Conservation (phyloP, 1,284 basidiomycete species). For the Melampsora larici-populina region DNA sequence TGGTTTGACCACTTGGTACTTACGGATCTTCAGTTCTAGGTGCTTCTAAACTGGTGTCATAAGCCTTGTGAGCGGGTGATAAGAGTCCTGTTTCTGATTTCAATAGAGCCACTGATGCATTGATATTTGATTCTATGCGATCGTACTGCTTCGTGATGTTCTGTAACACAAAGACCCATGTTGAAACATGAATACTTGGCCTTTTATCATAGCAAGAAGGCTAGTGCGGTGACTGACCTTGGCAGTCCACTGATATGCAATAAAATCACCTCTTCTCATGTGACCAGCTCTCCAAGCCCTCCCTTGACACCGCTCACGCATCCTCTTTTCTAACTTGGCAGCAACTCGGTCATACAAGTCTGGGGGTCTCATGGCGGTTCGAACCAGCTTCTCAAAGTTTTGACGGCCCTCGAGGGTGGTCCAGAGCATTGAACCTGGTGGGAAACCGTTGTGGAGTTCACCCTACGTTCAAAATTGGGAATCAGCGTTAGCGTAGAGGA, state of each 20-base stretch:
- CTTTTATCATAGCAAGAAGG: background rate
- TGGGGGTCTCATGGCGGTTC: constrained; percentile 15
- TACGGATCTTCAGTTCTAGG: constrained; percentile 31
- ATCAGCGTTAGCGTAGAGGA: background rate
- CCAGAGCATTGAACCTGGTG: constrained; percentile 41
- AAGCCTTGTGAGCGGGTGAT: constrained; percentile 15
- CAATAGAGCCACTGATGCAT: constrained; percentile 17
- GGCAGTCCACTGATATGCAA: constrained; percentile 14
- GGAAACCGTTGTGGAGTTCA: constrained; percentile 38
- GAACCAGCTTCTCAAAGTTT: constrained; percentile 22
- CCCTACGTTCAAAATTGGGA: constrained; percentile 9
- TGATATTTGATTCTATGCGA: background rate
- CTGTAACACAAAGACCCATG: background rate
- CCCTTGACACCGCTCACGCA: constrained; percentile 37
- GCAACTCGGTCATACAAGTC: constrained; percentile 30
- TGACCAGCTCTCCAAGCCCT: constrained; percentile 35
- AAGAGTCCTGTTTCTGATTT: constrained; percentile 15
- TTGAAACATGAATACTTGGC: background rate
- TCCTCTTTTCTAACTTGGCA: constrained; percentile 31
- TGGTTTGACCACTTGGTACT: background rate
- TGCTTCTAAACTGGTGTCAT: constrained; percentile 25
- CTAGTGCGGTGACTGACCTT: constrained; percentile 14
- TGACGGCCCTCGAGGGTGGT: constrained; percentile 24
- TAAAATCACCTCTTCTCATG: constrained; percentile 39
- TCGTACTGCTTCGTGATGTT: constrained; percentile 37